Conservation (phyloP, 176 grass and related monocot genomes). For the Avena insularis region DNA sequence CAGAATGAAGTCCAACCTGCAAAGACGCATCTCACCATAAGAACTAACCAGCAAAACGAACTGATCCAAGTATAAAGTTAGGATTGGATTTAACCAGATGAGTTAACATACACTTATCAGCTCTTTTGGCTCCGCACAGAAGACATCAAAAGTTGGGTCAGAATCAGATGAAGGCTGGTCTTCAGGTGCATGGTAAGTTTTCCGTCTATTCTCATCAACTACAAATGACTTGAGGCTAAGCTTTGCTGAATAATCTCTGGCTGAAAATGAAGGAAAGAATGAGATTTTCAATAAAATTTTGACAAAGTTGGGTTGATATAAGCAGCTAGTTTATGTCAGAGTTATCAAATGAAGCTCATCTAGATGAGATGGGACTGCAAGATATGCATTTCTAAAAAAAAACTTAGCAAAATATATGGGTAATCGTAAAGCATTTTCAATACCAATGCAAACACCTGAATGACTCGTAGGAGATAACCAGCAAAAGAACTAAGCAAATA, state of each 20-base stretch:
- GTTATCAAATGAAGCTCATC: constrained; percentile 28
- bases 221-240: constrained; percentile 60
- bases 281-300: constrained; percentile 17
- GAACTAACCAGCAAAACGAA: constrained; percentile 30
- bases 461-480: neutral
- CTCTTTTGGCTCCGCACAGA: constrained; percentile 61
- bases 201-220: constrained; percentile 88
- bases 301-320: constrained; percentile 20
- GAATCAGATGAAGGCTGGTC: constrained; percentile 58
- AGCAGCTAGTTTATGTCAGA: constrained; percentile 6
- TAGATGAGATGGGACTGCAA: constrained; percentile 20
- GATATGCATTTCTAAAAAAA: constrained; percentile 14
- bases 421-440: neutral
- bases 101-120: constrained; percentile 72
- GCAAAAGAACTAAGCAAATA: too few relatives aligned
- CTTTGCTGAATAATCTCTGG: constrained; percentile 56
- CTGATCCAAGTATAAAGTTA: constrained; percentile 25
- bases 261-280: constrained; percentile 57
- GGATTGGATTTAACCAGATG: constrained; percentile 40
- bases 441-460: neutral
- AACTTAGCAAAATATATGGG: constrained; percentile 16
- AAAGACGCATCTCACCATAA: constrained; percentile 44
- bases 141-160: constrained; percentile 62
- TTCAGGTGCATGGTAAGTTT: constrained; percentile 70
- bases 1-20: constrained; percentile 80